phyloP scores from a whole-genome alignment of 768 basidiomycete species.

The Galerina marginata region DNA sequence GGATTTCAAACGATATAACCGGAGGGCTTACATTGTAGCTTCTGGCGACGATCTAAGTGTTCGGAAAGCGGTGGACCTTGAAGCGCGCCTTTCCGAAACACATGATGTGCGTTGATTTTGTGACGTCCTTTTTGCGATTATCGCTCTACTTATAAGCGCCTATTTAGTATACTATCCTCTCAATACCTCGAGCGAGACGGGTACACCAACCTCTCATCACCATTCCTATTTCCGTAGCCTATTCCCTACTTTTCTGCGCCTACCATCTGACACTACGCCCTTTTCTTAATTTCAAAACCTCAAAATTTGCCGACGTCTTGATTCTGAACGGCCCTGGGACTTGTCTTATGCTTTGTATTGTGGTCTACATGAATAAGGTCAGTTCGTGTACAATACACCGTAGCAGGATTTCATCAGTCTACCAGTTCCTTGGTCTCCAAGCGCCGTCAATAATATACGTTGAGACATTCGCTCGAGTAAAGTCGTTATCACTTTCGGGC shows the following conservation, averaged over 20 bases:
- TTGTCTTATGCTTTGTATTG: conserved; percentile 77
- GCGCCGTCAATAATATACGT: conserved; percentile 83
- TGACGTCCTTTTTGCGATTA: not conserved
- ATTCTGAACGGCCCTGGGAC: conserved; percentile 96
- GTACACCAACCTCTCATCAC: conserved; percentile 84
- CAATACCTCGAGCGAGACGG: conserved; percentile 84
- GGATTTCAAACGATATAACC: conserved; percentile 75
- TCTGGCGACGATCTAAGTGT: conserved; percentile 83
- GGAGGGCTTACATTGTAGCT: conserved; percentile 81
- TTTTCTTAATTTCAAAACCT: conserved; percentile 35
- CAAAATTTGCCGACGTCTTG: conserved; percentile 70
- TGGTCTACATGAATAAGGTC: conserved; percentile 75
- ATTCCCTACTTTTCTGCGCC: conserved; percentile 66
- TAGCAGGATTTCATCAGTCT: conserved; percentile 8
- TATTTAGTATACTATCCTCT: conserved; percentile 55
- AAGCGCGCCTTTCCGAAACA: conserved; percentile 38
- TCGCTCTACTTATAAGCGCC: conserved; percentile 1
- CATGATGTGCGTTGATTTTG: conserved; percentile 12
- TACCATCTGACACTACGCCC: conserved; percentile 65
- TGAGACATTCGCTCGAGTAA: conserved; percentile 92
- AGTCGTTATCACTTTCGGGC: conserved; percentile 81
- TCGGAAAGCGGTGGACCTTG: conserved; percentile 70
- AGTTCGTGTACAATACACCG: not conserved
- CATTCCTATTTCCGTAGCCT: conserved; percentile 65
- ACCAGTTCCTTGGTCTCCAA: conserved; percentile 75